Percentiles rank a stretch among this genome's conserved stretches.
Evolutionary conservation across 805 yeast genomes (phyloP).

Genomic region (Candida silvicultrix): DNA sequence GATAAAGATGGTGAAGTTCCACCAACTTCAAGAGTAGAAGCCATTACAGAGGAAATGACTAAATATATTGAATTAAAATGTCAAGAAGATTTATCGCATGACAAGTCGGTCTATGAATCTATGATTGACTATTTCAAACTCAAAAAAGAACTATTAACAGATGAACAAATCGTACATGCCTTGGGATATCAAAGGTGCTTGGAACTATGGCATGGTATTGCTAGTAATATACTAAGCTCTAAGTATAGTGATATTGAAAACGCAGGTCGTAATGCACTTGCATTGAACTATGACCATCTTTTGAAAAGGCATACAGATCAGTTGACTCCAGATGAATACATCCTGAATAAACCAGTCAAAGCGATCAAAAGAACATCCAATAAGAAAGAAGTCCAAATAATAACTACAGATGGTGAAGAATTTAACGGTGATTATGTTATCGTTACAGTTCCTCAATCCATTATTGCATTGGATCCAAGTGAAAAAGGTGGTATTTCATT

Average conservation of each 20-base stretch:
- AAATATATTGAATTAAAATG: constrained; percentile 52
- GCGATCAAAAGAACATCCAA: constrained; percentile 28
- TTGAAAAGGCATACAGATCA: constrained; percentile 35
- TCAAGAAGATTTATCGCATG: constrained; percentile 43
- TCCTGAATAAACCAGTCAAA: constrained; percentile 35
- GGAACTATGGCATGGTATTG: constrained; percentile 79
- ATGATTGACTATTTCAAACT: constrained; percentile 39
- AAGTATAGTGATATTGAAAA: constrained; percentile 64
- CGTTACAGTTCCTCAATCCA: constrained; percentile 75
- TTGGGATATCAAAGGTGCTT: constrained; percentile 47
- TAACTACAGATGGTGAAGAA: constrained; percentile 24
- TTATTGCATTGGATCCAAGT: constrained; percentile 37
- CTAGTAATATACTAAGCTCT: constrained; percentile 61
- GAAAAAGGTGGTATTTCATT: constrained; percentile 46
- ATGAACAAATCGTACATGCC: constrained; percentile 43
- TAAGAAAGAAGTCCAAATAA: constrained; percentile 18
- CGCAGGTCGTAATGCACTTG: constrained; percentile 74
- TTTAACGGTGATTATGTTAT: constrained; percentile 49
- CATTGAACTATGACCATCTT: constrained; percentile 46
- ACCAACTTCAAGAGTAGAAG: constrained; percentile 27
- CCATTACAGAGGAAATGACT: constrained; percentile 50
- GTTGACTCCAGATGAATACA: constrained; percentile 34
- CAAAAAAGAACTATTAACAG: constrained; percentile 40
- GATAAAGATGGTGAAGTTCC: constrained; percentile 28
- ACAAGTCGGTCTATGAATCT: constrained; percentile 46